Percentiles rank a stretch among this genome's conserved stretches.
Conservation (phyloP, 2,329 filamentous ascomycete species). For the Colletotrichum navitas region DNA sequence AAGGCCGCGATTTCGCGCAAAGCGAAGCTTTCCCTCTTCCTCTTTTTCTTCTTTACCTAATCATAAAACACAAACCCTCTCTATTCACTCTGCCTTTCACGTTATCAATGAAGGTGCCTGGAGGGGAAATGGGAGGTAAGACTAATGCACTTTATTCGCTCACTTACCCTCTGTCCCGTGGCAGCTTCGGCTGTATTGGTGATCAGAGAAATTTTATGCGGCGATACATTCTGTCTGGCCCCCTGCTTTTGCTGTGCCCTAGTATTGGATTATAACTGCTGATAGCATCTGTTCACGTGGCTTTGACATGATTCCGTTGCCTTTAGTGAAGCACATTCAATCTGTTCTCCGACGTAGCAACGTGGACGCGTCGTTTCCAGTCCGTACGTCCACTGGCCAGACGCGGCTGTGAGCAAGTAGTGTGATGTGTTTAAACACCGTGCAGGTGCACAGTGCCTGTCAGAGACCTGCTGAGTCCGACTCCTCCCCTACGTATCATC, state of each 20-base stretch:
- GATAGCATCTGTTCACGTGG: background rate
- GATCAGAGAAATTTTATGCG: slow-evolving; percentile 52
- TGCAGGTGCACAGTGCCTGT: background rate
- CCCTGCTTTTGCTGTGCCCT: background rate
- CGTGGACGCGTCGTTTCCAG: background rate
- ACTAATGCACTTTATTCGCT: slow-evolving; percentile 56
- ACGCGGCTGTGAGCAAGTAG: background rate
- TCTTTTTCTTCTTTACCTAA: slow-evolving; percentile 52
- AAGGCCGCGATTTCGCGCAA: slow-evolving; percentile 41
- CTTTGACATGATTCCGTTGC: background rate
- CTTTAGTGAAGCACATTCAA: background rate
- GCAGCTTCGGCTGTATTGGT: slow-evolving; percentile 47
- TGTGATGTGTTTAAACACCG: background rate
- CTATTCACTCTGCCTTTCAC: slow-evolving; percentile 78
- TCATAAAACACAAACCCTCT: slow-evolving; percentile 59
- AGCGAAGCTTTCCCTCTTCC: slow-evolving; percentile 17
- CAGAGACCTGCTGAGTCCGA: background rate
- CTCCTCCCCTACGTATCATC: slow-evolving; percentile 12
- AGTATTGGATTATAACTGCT: background rate
- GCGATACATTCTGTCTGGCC: slow-evolving; percentile 46
- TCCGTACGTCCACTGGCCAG: background rate
- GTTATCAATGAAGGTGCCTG: slow-evolving; percentile 64
- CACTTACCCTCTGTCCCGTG: slow-evolving; percentile 64
- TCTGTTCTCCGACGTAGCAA: background rate
- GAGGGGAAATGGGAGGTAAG: slow-evolving; percentile 83